Conservation (phyloP, 345 rosid genomes). For the Gossypium longicalyx region DNA sequence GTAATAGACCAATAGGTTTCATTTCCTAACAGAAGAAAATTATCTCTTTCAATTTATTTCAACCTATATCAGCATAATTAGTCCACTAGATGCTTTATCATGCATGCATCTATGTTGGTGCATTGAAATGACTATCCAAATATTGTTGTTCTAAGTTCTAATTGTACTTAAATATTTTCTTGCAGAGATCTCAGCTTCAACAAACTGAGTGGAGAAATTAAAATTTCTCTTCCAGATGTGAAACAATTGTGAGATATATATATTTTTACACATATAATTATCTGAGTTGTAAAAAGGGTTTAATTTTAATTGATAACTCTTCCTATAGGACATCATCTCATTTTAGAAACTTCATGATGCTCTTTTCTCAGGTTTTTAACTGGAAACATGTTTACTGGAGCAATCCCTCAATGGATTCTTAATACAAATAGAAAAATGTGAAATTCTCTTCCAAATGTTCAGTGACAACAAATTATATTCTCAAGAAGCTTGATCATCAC, state of each 20-base stretch:
- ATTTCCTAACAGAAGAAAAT: too few species aligned
- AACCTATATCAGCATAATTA: neutral
- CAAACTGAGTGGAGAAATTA: constrained; percentile 34
- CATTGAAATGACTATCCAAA: too few species aligned
- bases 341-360: too few species aligned
- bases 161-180: neutral
- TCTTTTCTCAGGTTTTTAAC: constrained; percentile 28
- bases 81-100: too few species aligned
- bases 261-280: neutral
- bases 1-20: constrained; percentile 10
- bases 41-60: too few species aligned
- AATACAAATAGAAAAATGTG: neutral
- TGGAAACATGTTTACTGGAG: constrained; percentile 33
- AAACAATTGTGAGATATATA: constrained; percentile 7
- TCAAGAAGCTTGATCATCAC: neutral
- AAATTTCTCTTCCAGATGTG: neutral
- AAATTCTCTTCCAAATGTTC: constrained; percentile 5
- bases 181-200: constrained; percentile 50
- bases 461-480: neutral
- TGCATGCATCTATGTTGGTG: too few species aligned
- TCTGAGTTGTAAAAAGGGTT: neutral
- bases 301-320: too few species aligned
- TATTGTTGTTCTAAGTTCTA: too few species aligned
- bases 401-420: constrained; percentile 25
- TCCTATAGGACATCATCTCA: too few species aligned